Evolutionary conservation across 345 rosid genomes (phyloP), one percentile per base, ranked within the genome.

Genomic region (Sisymbrium altissimum): DNA sequence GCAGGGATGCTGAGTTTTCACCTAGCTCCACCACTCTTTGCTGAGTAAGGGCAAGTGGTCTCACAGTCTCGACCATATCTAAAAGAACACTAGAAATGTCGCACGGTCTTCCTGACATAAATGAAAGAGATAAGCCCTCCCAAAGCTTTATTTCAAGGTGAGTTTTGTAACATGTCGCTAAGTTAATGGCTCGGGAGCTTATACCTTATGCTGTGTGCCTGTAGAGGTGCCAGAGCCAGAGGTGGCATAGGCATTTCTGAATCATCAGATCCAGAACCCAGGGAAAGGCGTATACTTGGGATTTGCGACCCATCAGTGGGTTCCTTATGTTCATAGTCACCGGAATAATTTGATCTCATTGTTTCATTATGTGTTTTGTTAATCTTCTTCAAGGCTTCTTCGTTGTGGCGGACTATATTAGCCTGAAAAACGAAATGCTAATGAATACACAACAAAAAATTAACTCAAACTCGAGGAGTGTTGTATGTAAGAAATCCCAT

Each of bases 191-290:
- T 35, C 5, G 3, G 65, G 29, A 35, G 52, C 52, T 76, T 59
- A 15, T 84, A 91, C 98, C 96, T 86, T 73, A 86, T 88, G 61
- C 70, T 94, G 65, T 83, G 76, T 49, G 82, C 73, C 66, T 68
- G 88, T 35, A 86, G 53, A 10, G 96, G 90, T 53, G 88, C 81
- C 71, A 93, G 87, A 50, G 94, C 82, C 70, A 84, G 64, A 71
- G 97, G 97, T 66, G 98, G 96, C 96, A 88, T 89, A 45, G 94
- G 98, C 93, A 93, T 83, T 79, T 89, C 97, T 62, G 84, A 73
- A 84, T 93, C 97, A 74, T 81, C 75, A 25, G 68, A 54, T 65
- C 83, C 80, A 35, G 86, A 60, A 80, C 79, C 77, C 33, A 76
- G 80, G 41, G 88, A 84, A 45, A 73, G 64, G 15, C 68, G 66